Evolutionary conservation across 352 stramenopile genomes (phyloP).

Genomic region (Pythium pyrilobum): DNA sequence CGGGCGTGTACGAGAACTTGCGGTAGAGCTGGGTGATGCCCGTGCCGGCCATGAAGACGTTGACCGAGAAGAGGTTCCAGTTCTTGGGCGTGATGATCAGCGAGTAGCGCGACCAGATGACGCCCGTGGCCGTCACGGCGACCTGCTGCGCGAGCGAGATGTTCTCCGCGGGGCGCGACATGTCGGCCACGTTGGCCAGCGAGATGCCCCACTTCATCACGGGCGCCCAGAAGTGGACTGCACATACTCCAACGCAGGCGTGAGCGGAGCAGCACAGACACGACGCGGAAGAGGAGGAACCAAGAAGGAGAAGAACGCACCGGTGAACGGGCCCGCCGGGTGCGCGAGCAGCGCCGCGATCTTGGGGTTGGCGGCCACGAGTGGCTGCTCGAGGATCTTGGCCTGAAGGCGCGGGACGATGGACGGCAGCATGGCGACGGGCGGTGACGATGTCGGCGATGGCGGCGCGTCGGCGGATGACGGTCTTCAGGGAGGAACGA

Average conservation of each 20-base stretch:
- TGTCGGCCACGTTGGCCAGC: constrained; percentile 84
- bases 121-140: constrained; percentile 70
- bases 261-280: neutral
- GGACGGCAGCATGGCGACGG: constrained; percentile 41
- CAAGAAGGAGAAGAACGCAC: constrained; percentile 22
- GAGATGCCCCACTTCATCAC: constrained; percentile 88
- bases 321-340: constrained; percentile 82
- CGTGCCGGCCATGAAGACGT: constrained; percentile 87
- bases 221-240: constrained; percentile 88
- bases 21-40: constrained; percentile 80
- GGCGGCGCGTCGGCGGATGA: no score
- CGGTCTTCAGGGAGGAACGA: no score
- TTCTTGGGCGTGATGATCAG: constrained; percentile 88
- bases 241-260: neutral
- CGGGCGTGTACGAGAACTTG: constrained; percentile 51
- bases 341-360: constrained; percentile 55
- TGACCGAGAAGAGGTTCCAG: constrained; percentile 90
- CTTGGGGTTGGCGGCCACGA: constrained; percentile 68
- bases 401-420: constrained; percentile 72
- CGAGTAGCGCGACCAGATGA: constrained; percentile 90
- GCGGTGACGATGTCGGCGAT: neutral
- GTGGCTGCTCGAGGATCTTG: constrained; percentile 62
- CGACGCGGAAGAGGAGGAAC: neutral
- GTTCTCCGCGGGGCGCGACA: constrained; percentile 69
- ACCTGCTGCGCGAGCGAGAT: constrained; percentile 82